A percentile compares a stretch with the other conserved stretches of the same genome.
These are phyloP conservation scores for Mortierella antarctica DNA, from an alignment of 192 early-diverging fungal species.

Conservation along the genomic window DNA sequence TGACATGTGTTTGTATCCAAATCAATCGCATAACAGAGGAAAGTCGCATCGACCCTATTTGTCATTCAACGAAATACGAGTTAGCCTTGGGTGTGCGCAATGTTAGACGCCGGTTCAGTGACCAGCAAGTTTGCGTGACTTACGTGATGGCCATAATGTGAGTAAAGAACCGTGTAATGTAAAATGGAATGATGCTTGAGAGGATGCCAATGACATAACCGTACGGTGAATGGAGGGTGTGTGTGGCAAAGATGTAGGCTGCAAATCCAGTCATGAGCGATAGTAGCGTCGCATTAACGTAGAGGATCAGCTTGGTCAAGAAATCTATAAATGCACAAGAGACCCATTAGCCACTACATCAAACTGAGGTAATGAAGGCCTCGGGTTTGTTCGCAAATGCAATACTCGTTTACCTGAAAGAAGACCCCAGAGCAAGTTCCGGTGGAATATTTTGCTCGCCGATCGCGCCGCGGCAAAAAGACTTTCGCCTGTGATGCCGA, in stretches of 20 bases:
- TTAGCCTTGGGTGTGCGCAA: no score
- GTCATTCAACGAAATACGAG: no score
- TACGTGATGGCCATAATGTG: conserved; percentile 82
- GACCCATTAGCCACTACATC: not conserved
- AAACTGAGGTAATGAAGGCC: not conserved
- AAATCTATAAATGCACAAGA: conserved; percentile 48
- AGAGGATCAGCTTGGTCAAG: conserved; percentile 67
- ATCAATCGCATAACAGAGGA: conserved; percentile 85
- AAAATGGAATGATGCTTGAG: conserved; percentile 69
- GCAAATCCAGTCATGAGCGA: conserved; percentile 67
- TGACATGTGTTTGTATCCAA: conserved; percentile 71
- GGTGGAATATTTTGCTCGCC: conserved; percentile 77
- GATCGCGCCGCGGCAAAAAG: conserved; percentile 64
- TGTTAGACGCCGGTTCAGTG: not conserved
- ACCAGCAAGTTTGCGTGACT: conserved; percentile 18
- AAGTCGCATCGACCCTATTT: conserved; percentile 78
- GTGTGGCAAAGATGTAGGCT: conserved; percentile 67
- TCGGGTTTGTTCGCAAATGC: not conserved
- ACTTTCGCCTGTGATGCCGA: conserved; percentile 76
- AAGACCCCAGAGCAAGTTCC: conserved; percentile 78
- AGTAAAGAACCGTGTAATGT: conserved; percentile 73
- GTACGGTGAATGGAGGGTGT: conserved; percentile 66
- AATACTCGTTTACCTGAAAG: conserved; percentile 54
- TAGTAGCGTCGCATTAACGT: conserved; percentile 67
- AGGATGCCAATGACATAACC: conserved; percentile 74